Evolutionary conservation across 2,329 filamentous ascomycete genomes (phyloP), one percentile per base, ranked within the genome.

Genomic region (Phaeophleospora eucalypticola): DNA sequence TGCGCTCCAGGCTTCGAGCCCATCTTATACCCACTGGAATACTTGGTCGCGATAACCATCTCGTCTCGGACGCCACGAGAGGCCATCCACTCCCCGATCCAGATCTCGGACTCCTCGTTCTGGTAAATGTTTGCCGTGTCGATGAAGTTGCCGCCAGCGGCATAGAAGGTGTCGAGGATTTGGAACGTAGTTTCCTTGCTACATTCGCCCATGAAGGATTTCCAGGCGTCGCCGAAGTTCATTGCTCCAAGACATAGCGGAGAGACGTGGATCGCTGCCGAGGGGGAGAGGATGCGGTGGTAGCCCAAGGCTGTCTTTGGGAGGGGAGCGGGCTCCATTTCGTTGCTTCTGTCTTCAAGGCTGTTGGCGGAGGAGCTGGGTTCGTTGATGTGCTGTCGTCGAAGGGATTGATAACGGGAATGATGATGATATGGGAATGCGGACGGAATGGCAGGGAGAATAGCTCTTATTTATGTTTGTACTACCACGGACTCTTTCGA

Each of bases 21-120:
- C 24, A 42, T 42, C 4, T 45, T 45, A 49, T 62, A 64, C 17
- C 53, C 55, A 15, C 62, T 53, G 4, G 54, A 52, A 45, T 60
- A 73, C 43, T 51, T 87, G 20, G 54, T 55, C 18, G 55, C 53
- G n/a, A 87, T 71, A 14, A 87, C 82, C 65, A 88, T 78, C 12
- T 85, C 72, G 55, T 86, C 83, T 18, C 85, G 77, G 49, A 79
- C 79, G 2, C 51, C 46, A 10, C 46, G 43, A 29, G 47, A 33
- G 20, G 52, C 36, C 54, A 59, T 57, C 57, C 56, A 58, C 18
- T 64, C 62, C 12, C 61, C 61, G 39, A 65, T 49, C 59, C 63
- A 65, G 4, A 36, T 35, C 48, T 67, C 64, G 15, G 53, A 58
- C 48, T 67, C 54, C 33, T 62, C 63, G 40, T 56, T 54, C 41